Percentiles rank a stretch among this genome's conserved stretches.
phyloP scores from a whole-genome alignment of 164 flowering plant species.

The grape (Vitis vinifera) region ASM3070453v1 NC_081815.1:17974501-17975000 shows the following conservation, averaged over 20 bases:
- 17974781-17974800: conserved; percentile 76
- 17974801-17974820: conserved; percentile 76
- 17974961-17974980: conserved; percentile 61
- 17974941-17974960: conserved; percentile 70
- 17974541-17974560: too few species aligned
- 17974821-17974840: conserved; percentile 75
- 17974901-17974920: conserved; percentile 87
- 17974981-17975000: conserved; percentile 81
- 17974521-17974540: too few species aligned
- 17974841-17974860: conserved; percentile 87
- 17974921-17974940: conserved; percentile 60
- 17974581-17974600: neutral
- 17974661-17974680: conserved; percentile 74
- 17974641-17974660: conserved; percentile 70
- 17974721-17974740: conserved; percentile 70
- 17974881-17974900: conserved; percentile 78
- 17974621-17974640: conserved; percentile 91
- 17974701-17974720: conserved; percentile 79
- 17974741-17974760: conserved; percentile 57
- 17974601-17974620: conserved; percentile 69
- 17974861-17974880: conserved; percentile 65
- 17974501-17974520: too few species aligned
- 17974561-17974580: too few species aligned
- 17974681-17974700: conserved; percentile 68
- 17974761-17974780: conserved; percentile 87